Evolutionary conservation across 2,329 filamentous ascomycete species (phyloP).

Genomic region (Trichoderma brevicompactum): DNA sequence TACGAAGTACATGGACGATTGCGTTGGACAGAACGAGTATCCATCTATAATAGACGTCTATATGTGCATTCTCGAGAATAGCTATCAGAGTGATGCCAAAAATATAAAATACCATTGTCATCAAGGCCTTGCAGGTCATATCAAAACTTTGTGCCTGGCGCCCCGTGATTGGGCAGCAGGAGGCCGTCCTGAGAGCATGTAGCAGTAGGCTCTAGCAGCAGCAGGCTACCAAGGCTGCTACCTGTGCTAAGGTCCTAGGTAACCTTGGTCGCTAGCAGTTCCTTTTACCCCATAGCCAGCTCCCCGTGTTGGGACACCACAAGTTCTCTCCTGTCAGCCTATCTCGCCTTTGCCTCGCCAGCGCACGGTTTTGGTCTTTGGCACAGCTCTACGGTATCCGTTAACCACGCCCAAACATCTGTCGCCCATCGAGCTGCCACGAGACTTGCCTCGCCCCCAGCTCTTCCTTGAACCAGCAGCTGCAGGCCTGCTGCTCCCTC

Average conservation of each 20-base stretch:
- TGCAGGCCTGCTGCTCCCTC: conserved; percentile 27
- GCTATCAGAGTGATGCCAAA: not conserved
- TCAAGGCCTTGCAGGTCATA: not conserved
- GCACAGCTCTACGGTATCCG: conserved; percentile 2
- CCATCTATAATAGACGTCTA: too few relatives aligned
- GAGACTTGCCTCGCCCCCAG: conserved; percentile 22
- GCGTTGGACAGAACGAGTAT: too few relatives aligned
- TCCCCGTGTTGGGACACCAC: conserved; percentile 9
- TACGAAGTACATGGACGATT: too few relatives aligned
- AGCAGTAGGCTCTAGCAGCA: not conserved
- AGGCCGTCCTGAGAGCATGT: not conserved
- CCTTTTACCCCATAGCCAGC: conserved; percentile 16
- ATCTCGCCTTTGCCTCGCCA: conserved; percentile 26
- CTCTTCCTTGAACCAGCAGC: conserved; percentile 16
- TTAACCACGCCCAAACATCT: not conserved
- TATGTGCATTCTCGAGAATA: too few relatives aligned
- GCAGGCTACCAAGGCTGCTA: not conserved
- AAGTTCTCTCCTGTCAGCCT: conserved; percentile 20
- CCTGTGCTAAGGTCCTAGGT: not conserved
- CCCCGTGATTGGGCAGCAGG: conserved; percentile 2
- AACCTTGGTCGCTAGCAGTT: not conserved
- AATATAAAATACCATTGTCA: not conserved
- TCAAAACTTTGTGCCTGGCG: not conserved
- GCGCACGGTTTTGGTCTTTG: conserved; percentile 10
- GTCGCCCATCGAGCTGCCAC: conserved; percentile 7